Conservation (phyloP, 1,284 basidiomycete species). For the Fomitopsis schrenkii region DNA sequence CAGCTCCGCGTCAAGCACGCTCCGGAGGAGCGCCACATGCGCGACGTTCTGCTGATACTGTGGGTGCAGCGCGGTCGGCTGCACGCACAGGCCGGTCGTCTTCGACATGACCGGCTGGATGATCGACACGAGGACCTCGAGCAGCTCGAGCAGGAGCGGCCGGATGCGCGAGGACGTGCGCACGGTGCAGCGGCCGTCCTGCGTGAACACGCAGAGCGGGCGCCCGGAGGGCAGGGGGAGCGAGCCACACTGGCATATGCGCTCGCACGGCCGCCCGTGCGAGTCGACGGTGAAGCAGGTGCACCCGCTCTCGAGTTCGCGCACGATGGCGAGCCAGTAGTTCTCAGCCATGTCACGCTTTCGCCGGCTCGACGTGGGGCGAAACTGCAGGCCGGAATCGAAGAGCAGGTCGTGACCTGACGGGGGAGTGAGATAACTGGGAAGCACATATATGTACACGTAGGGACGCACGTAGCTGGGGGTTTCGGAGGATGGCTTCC, state of each 20-base stretch:
- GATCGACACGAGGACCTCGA: conserved; percentile 80
- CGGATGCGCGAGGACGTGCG: conserved; percentile 76
- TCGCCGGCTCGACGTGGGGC: conserved; percentile 64
- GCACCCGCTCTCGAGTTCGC: conserved; percentile 79
- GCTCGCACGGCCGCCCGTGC: conserved; percentile 48
- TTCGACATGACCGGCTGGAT: conserved; percentile 56
- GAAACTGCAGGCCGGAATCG: conserved; percentile 72
- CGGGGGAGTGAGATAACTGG: conserved; percentile 12
- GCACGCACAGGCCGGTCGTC: conserved; percentile 9
- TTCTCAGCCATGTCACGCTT: conserved; percentile 75
- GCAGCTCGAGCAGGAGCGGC: conserved; percentile 71
- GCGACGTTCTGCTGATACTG: conserved; percentile 34
- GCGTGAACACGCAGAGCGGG: conserved; percentile 41
- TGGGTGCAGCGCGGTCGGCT: conserved; percentile 26
- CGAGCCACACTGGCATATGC: conserved; percentile 27
- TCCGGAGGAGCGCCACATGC: conserved; percentile 52
- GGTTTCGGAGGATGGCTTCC: conserved; percentile 81
- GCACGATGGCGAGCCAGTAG: conserved; percentile 82
- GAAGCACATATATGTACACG: conserved; percentile 6
- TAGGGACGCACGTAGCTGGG: conserved; percentile 74
- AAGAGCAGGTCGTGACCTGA: conserved; percentile 89
- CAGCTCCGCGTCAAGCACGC: conserved; percentile 66
- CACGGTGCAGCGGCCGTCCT: conserved; percentile 43
- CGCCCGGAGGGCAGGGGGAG: conserved; percentile 21
- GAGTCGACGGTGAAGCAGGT: conserved; percentile 79